Conservation (phyloP, 306 rosid genomes). For the Coriaria nepalensis region DNA sequence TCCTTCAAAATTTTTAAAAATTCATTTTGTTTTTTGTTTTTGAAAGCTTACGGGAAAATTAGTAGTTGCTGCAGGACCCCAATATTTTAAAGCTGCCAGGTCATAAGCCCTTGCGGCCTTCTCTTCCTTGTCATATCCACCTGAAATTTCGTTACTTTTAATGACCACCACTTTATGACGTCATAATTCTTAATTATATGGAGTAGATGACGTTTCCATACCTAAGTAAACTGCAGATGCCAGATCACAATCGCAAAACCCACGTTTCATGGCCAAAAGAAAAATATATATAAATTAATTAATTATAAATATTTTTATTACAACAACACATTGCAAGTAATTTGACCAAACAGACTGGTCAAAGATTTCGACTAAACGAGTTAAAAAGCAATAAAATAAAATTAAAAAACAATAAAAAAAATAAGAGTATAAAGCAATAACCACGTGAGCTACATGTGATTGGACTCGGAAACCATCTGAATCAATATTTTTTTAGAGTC, state of each 20-base stretch:
- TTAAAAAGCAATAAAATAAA: background rate
- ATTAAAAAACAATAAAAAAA: slow-evolving; percentile 5
- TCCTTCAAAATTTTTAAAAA: no score
- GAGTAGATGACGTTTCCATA: slow-evolving; percentile 19
- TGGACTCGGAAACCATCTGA: no score
- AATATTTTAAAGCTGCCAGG: slow-evolving; percentile 93
- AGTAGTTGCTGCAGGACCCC: slow-evolving; percentile 94
- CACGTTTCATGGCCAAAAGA: slow-evolving; percentile 38
- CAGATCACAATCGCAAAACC: slow-evolving; percentile 27
- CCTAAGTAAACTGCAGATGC: slow-evolving; percentile 79
- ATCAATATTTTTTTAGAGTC: no score
- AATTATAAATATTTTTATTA: no score
- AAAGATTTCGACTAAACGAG: slow-evolving; percentile 19
- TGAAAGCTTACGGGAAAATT: slow-evolving; percentile 62
- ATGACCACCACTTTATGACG: background rate
- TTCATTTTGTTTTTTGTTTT: no score
- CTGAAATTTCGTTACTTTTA: slow-evolving; percentile 20
- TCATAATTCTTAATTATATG: background rate
- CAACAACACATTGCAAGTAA: background rate
- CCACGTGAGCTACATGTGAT: slow-evolving; percentile 22
- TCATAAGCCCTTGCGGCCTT: slow-evolving; percentile 98
- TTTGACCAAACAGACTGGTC: slow-evolving; percentile 18
- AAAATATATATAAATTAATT: slow-evolving; percentile 9
- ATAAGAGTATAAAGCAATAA: slow-evolving; percentile 4
- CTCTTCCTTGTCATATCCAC: slow-evolving; percentile 98